A percentile compares a stretch with the other conserved stretches of the same genome.
phyloP scores from a whole-genome alignment of 2,329 filamentous ascomycete species.

The Ascochyta lentis region DNA sequence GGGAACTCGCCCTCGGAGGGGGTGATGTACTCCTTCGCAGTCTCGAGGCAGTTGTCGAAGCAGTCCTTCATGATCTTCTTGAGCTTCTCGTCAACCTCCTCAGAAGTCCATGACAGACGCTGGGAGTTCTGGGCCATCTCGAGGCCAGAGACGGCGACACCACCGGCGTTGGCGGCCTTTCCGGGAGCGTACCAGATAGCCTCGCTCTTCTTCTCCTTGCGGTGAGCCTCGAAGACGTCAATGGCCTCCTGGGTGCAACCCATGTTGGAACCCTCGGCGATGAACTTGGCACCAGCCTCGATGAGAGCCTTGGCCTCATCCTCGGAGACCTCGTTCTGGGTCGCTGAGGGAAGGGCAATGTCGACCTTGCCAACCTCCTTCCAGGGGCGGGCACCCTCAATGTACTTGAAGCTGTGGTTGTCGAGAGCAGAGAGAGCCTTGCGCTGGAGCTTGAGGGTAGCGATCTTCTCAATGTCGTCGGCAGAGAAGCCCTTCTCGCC shows the following conservation, averaged over 20 bases:
- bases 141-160: conserved; percentile 94
- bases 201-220: conserved; percentile 70
- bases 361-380: conserved; percentile 87
- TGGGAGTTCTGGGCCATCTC: conserved; percentile 99
- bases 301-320: conserved; percentile 88
- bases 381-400: conserved; percentile 90
- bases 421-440: conserved; percentile 79
- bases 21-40: conserved; percentile 86
- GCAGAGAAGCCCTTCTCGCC: conserved; percentile 75
- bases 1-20: conserved; percentile 83
- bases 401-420: conserved; percentile 78
- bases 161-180: conserved; percentile 96
- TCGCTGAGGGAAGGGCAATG: conserved; percentile 89
- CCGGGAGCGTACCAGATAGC: conserved; percentile 94
- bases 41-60: conserved; percentile 88
- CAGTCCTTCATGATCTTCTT: conserved; percentile 94
- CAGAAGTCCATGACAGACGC: conserved; percentile 81
- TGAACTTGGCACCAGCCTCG: conserved; percentile 76
- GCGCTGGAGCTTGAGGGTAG: conserved; percentile 84
- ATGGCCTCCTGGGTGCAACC: conserved; percentile 96
- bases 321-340: conserved; percentile 95
- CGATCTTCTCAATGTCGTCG: conserved; percentile 80
- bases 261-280: conserved; percentile 99
- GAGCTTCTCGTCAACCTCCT: conserved; percentile 91
- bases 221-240: conserved; percentile 83